Evolutionary conservation across 2,329 filamentous ascomycete genomes (phyloP).

Genomic region (Hortaea werneckii): DNA sequence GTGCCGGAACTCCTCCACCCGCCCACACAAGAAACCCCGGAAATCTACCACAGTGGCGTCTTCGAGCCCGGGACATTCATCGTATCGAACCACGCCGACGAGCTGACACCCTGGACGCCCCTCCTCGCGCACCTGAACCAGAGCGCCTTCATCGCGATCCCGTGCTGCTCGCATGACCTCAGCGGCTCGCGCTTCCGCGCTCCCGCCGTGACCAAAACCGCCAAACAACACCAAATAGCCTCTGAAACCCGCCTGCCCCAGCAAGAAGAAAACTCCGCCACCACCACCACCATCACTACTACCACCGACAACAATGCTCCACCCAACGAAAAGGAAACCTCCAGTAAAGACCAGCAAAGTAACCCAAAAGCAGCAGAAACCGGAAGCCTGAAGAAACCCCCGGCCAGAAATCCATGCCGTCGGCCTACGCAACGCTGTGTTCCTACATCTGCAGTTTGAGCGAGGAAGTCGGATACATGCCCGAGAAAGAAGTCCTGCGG

Average conservation of each 20-base stretch:
- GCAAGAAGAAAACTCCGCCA: constrained; percentile 7
- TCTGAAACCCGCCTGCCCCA: constrained; percentile 10
- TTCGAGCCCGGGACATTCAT: constrained; percentile 75
- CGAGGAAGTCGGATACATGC: constrained; percentile 59
- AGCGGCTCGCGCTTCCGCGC: constrained; percentile 65
- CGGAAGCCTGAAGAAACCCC: constrained; percentile 23
- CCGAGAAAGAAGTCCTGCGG: constrained; percentile 75
- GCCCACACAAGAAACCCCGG: not conserved
- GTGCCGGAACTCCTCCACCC: constrained; percentile 42
- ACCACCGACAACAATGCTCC: constrained; percentile 1
- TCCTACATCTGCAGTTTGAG: constrained; percentile 65
- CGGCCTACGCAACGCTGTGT: constrained; percentile 75
- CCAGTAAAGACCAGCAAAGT: not conserved
- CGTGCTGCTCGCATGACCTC: constrained; percentile 87
- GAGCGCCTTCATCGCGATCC: constrained; percentile 82
- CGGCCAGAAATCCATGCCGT: constrained; percentile 37
- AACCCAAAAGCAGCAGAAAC: constrained; percentile 22
- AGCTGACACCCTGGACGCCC: constrained; percentile 92
- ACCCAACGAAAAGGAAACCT: not conserved
- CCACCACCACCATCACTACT: constrained; percentile 1
- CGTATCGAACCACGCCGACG: constrained; percentile 93
- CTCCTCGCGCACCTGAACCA: constrained; percentile 66
- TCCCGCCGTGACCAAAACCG: constrained; percentile 15
- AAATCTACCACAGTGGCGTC: constrained; percentile 39
- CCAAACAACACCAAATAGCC: not conserved